phyloP scores from a whole-genome alignment of 2,329 filamentous ascomycete species.

The Aureobasidium pullulans region DNA sequence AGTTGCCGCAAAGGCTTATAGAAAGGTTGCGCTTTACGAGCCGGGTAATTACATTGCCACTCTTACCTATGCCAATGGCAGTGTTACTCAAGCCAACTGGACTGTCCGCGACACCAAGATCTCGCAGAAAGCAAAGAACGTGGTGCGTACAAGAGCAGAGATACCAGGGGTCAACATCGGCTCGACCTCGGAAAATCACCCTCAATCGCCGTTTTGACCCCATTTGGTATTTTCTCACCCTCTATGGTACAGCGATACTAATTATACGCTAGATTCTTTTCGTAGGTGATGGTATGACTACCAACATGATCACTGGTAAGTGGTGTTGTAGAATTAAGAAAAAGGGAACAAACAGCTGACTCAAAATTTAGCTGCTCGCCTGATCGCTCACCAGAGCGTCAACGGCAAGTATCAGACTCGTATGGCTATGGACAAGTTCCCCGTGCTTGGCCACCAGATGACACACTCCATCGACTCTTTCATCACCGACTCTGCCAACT shows the following conservation, averaged over 20 bases:
- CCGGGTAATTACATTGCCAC: slow-evolving; percentile 73
- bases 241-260: too few species aligned
- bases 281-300: slow-evolving; percentile 64
- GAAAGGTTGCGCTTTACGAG: slow-evolving; percentile 67
- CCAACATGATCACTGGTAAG: slow-evolving; percentile 61
- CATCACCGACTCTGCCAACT: slow-evolving; percentile 84
- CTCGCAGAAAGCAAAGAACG: slow-evolving; percentile 72
- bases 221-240: too few species aligned
- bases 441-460: slow-evolving; percentile 78
- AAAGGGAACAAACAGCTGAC: too few species aligned
- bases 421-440: slow-evolving; percentile 70
- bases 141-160: slow-evolving; percentile 28
- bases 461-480: slow-evolving; percentile 78
- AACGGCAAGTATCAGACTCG: slow-evolving; percentile 75
- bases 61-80: slow-evolving; percentile 65
- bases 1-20: slow-evolving; percentile 71
- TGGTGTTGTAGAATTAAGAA: too few species aligned
- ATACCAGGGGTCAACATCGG: too few species aligned
- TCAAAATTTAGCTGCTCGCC: slow-evolving; percentile 53
- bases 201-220: too few species aligned
- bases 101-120: slow-evolving; percentile 62
- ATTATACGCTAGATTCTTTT: slow-evolving; percentile 52
- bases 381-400: slow-evolving; percentile 73
- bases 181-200: too few species aligned
- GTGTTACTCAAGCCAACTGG: slow-evolving; percentile 69